Base-by-base conservation (phyloP, 2,329 filamentous ascomycete genomes). In the Biscogniauxia sp. region DNA sequence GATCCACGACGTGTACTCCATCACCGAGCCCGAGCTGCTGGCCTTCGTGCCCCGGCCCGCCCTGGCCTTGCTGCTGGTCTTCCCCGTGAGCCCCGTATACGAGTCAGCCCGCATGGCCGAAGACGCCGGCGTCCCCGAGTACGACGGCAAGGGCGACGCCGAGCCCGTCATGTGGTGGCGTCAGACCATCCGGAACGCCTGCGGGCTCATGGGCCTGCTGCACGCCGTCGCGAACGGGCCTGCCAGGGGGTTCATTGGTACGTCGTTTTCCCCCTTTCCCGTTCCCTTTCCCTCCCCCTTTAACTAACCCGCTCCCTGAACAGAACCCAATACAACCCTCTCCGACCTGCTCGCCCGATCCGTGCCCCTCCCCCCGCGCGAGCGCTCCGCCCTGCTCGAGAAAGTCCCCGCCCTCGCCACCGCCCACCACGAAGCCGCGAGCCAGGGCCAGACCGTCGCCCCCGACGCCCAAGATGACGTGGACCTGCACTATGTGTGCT, bases 401-500 rank as follows among this genome's bases (percentile, higher is more conserved):
- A 82, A 88, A 58, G 92, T 90, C 19, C 80, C 86, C 49, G 87
- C 84, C 11, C 83, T 98, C 55, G 93, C 96, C 58, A 80, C 78
- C 5, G 93, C 92, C 6, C 93, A 98, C 77, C 85, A 86, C 53
- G 84, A 85, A 62, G 93, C 92, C 15, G 95, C 94, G 5, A 82
- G 82, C 7, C 79, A 83, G 62, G 94, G 94, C 19, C 92, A 94
- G 73, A 96, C 93, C 0, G 72, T 81, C 13, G 91, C 93, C 1
- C 94, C 95, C 0, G 78, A 84, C 57, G 92, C 92, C 8, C 84
- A 87, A n/a, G 90, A 91, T 69, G 85, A 89, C 67, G 83, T 97
- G n/a, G 94, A 97, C 72, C 81, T 97, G 69, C 95, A 99, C 79
- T 98, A 96, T 74, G 94, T 98, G 53, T 95, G 92, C 72, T 99